Conservation (phyloP, 768 basidiomycete genomes). For the Mycena amicta region DNA sequence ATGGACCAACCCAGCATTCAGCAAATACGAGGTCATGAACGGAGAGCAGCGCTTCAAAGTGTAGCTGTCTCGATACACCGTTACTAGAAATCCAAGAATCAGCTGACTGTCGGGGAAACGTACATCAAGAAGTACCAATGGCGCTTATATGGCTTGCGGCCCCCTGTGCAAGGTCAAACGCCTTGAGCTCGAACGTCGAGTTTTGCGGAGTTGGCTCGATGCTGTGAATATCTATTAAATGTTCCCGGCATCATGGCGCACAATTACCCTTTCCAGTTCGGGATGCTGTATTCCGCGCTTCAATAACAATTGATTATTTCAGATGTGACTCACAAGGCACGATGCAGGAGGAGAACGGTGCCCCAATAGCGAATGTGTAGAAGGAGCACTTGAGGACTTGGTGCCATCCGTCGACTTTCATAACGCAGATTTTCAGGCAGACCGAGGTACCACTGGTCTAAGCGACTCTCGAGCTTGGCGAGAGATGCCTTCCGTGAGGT, state of each 20-base stretch:
- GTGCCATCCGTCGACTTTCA: constrained; percentile 55
- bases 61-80: constrained; percentile 61
- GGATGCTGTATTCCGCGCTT: constrained; percentile 51
- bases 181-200: constrained; percentile 57
- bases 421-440: constrained; percentile 67
- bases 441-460: constrained; percentile 76
- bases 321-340: constrained; percentile 70
- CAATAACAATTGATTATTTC: constrained; percentile 5
- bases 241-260: neutral
- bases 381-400: constrained; percentile 66
- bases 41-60: constrained; percentile 62
- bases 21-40: constrained; percentile 68
- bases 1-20: constrained; percentile 63
- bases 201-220: constrained; percentile 47
- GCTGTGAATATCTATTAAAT: constrained; percentile 30
- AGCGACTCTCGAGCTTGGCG: constrained; percentile 58
- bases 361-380: constrained; percentile 80
- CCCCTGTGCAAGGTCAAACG: constrained; percentile 74
- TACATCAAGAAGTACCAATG: constrained; percentile 44
- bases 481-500: constrained; percentile 52
- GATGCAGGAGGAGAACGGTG: constrained; percentile 70
- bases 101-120: constrained; percentile 1
- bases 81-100: constrained; percentile 45
- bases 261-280: constrained; percentile 68
- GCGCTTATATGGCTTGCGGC: constrained; percentile 74